A percentile compares a stretch with the other conserved stretches of the same genome.
Conservation (phyloP, 1,284 basidiomycete genomes). For the Tilletia indica region DNA sequence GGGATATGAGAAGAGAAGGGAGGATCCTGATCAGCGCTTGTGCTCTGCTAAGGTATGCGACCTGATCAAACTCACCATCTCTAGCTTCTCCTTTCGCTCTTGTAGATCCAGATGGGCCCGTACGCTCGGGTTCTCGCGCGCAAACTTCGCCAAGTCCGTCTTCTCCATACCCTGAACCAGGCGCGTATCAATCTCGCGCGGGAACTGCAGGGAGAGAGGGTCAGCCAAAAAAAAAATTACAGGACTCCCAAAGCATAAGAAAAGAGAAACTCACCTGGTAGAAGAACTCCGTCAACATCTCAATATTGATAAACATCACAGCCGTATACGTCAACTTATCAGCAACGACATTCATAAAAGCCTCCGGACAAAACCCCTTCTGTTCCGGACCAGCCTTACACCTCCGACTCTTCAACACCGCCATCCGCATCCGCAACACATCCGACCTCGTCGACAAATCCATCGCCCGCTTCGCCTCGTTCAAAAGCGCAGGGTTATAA, state of each 20-base stretch:
- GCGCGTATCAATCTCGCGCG: constrained; percentile 92
- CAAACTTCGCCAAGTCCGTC: constrained; percentile 80
- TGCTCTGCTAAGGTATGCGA: constrained; percentile 15
- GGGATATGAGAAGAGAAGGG: background rate
- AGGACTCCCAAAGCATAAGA: background rate
- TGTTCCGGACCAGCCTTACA: constrained; percentile 82
- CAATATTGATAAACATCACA: constrained; percentile 89
- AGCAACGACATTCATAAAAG: constrained; percentile 91
- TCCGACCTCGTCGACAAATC: constrained; percentile 77
- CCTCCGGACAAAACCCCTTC: constrained; percentile 89
- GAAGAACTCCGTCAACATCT: constrained; percentile 95
- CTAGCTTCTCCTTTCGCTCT: constrained; percentile 94
- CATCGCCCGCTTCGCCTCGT: constrained; percentile 81
- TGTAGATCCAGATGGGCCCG: constrained; percentile 88
- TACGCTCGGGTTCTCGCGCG: constrained; percentile 86
- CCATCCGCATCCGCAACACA: constrained; percentile 78
- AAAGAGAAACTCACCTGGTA: constrained; percentile 69
- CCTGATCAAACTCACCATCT: constrained; percentile 65
- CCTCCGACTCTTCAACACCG: constrained; percentile 79
- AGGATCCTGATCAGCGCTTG: background rate
- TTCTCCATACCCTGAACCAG: constrained; percentile 87
- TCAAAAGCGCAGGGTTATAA: constrained; percentile 71
- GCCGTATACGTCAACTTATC: constrained; percentile 95
- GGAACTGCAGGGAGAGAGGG: constrained; percentile 67
- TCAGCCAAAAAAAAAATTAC: background rate